Evolutionary conservation across 2,329 filamentous ascomycete species (phyloP).

Genomic region (Leptographium wingfieldii): DNA sequence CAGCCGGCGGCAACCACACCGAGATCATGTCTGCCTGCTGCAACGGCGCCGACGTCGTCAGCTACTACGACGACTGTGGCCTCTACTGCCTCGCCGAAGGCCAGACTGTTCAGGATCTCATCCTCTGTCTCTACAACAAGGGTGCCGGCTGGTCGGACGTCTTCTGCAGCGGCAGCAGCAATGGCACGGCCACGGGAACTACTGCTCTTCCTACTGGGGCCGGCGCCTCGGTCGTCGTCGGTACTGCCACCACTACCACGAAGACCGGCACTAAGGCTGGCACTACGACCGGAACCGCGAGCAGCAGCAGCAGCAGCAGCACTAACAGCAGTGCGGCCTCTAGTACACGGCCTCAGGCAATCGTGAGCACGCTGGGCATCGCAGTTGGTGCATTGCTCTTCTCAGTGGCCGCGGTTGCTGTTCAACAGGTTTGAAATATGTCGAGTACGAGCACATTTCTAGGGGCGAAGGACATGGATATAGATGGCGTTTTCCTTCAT

Average conservation of each 20-base stretch:
- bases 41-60: not conserved
- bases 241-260: not conserved
- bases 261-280: not conserved
- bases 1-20: conserved; percentile 3
- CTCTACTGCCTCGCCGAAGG: conserved; percentile 4
- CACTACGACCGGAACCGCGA: not conserved
- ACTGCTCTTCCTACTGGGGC: not conserved
- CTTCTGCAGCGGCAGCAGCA: not conserved
- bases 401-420: not conserved
- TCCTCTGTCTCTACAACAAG: not conserved
- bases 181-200: not conserved
- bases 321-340: not conserved
- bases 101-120: conserved; percentile 1
- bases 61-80: conserved; percentile 4
- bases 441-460: not conserved
- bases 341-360: not conserved
- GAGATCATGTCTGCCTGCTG: conserved; percentile 1
- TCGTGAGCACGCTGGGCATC: not conserved
- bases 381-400: not conserved
- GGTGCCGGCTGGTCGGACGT: conserved; percentile 1
- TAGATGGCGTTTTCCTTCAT: not conserved
- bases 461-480: not conserved
- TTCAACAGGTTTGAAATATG: not conserved
- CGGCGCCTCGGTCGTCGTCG: not conserved
- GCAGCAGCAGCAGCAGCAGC: not conserved